Conservation (phyloP, 768 basidiomycete genomes). For the Arthromyces matolae region DNA sequence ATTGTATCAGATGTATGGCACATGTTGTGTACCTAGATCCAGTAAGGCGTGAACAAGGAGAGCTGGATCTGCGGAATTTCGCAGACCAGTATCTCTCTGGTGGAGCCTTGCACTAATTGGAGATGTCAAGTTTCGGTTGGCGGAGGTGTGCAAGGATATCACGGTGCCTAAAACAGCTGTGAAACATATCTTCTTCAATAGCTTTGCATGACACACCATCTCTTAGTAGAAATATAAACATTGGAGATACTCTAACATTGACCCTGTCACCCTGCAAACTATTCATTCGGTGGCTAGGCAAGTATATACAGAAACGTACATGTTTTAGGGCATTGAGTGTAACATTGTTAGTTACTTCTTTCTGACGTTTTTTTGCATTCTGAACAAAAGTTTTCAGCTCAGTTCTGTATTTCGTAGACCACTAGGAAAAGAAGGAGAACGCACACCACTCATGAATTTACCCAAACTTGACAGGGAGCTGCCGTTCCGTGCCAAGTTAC, state of each 20-base stretch:
- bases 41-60: conserved; percentile 67
- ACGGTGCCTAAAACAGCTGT: conserved; percentile 42
- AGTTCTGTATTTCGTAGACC: neutral
- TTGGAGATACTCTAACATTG: conserved; percentile 50
- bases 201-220: conserved; percentile 39
- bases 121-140: conserved; percentile 42
- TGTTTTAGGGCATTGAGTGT: conserved; percentile 19
- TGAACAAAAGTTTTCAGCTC: conserved; percentile 1
- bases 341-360: conserved; percentile 10
- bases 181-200: conserved; percentile 1
- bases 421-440: neutral
- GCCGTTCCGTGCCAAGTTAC: conserved; percentile 4
- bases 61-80: conserved; percentile 62
- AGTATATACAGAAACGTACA: conserved; percentile 6
- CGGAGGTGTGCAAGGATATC: conserved; percentile 50
- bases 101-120: conserved; percentile 57
- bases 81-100: conserved; percentile 55
- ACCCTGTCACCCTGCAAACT: conserved; percentile 43
- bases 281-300: neutral
- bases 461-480: conserved; percentile 13
- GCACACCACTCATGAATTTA: conserved; percentile 10
- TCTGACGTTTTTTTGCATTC: conserved; percentile 13
- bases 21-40: conserved; percentile 43
- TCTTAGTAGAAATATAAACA: conserved; percentile 62
- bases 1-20: too few relatives aligned